Evolutionary conservation across 306 rosid species (phyloP), one percentile per base, ranked within the genome.

Genomic region (Rubus parviflorus): DNA sequence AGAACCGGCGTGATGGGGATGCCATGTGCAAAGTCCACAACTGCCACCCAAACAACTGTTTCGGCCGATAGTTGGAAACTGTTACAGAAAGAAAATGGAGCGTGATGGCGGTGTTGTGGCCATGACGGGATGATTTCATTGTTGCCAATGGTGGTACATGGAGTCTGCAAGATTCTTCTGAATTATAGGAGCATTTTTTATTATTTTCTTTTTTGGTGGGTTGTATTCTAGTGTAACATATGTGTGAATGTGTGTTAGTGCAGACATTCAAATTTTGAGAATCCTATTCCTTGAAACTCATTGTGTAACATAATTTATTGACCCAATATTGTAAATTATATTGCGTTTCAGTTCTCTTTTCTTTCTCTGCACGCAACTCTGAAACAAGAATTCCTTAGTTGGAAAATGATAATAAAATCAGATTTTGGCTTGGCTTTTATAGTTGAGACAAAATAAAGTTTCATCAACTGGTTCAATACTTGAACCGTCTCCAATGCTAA

Each of bases 251-350:
- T 40, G 73, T 76, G 76, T 76, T 75, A 67, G 76, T 61, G 75
- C 80, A 53, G 82, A 80, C 66, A 48, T 62, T 75, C 70, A 67
- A 80, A 85, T 85, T 85, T 85, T 85, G 88, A 79, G 80, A 53
- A 72, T 54, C 66, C 75, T 30, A 48, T 53, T 46, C 73, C 73
- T 49, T 54, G 62, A 60, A 30, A 72, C 73, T 53, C 79, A 62
- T 57, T 16, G 52, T 84, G 78, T 77, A 80, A 72, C 73, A 51
- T 82, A 79, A 79, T 85, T 79, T 76, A 62, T 80, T 77, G 74
- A 40, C 82, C 65, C 30, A 3, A 52, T 81, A 30, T 37, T 79
- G 84, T 85, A 85, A 62, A 85, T 82, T 75, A 75, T 75, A 46
- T 41, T 78, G 41, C 17, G 8, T 45, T 11, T 62, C 76, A 19